Base-by-base conservation (phyloP, 345 rosid genomes). In the Populus euphratica region DNA sequence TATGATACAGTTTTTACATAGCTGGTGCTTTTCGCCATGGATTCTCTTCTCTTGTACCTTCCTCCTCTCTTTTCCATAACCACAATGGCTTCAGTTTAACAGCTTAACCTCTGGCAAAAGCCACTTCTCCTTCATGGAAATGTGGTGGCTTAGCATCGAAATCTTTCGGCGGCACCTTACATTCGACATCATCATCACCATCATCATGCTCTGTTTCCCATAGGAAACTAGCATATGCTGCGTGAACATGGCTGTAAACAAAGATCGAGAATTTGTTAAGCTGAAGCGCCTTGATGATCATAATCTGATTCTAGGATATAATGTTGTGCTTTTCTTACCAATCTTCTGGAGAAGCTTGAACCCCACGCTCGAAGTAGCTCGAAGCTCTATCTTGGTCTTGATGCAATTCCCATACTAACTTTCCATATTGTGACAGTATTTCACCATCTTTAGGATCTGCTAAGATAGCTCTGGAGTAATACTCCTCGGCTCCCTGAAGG, bases 211-310 rank as follows among this genome's bases (percentile, higher is more conserved):
- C 91, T 2, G 76, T 74, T 71, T 91, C 89, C 94, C 94, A 89
- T 0, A 89, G 87, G 70, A 91, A 88, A 21, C 81, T 77, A 11
- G 94, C 94, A 81, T 89, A 89, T 20, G 92, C 86, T 47, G 94
- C 92, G 6, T 86, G 91, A 47, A 91, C 88, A 78, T 86, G 87
- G 82, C 94, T 91, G 89, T 8, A 80, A 63, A 23, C 20, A 17
- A 20, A 18, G 44, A 20, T 23, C 12, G 6, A 29, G 23, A 14
- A 4, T 71, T 18, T 41, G 27, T 62, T 38, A 74, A 38, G 7
- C 14, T 18, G 21, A 10, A 27, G 49, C 17, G 25, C 35, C 17
- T 74, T 29, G 14, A 68, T 14, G 27, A 13, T 68, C 14, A 6
- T 20, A 54, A 20, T 20, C 61, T 54, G 18, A 12, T 43, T 43